Base-by-base conservation (phyloP, 1,139 yeast genomes). In the Candida sp. region DNA sequence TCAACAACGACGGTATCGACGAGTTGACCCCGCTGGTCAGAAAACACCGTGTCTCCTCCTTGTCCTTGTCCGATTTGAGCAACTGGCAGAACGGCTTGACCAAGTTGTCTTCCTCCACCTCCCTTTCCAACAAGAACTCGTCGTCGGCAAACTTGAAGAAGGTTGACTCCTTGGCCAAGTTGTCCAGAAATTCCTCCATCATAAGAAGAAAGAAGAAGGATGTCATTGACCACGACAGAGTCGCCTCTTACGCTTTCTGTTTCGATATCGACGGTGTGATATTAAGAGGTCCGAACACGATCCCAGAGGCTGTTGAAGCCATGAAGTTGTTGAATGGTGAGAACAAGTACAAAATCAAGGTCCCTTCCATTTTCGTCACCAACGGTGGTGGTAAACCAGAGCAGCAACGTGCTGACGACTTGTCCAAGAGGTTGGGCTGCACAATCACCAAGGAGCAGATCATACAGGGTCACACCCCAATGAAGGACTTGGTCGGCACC, bases 341-440 rank as follows among this genome's bases (percentile, higher is more conserved):
- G 43, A 89, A 89, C 73, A 81, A 86, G 63, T 88, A 89, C 74
- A 83, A 88, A 65, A 86, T 89, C 61, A 84, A 82, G 59, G 92
- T 89, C n/a, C 96, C 96, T 3, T 88, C 87, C 61, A 88, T 90
- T 54, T 88, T 87, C 68, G 94, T 90, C 58, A 90, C 96, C 41
- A 90, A 90, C 66, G 96, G 96, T 58, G 96, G 96, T 59, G 96
- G 96, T 49, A 84, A 88, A 63, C 89, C 91, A 6, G 96, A 90
- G 64, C 70, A 77, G 55, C 85, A 80, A 23, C 75, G 96, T 62
- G 87, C 94, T 42, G 78, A 78, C 49, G 93, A 88, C 60, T 76
- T 90, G 62, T 75, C 86, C 35, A 73, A 79, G 47, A 72, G 91
- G 54, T 77, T 89, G 58, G 78, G 77, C n/a, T 72, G 80, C 38